Evolutionary conservation across 1,139 yeast species (phyloP), one percentile per base, ranked within the genome.

Genomic region (Diutina rugosa): DNA sequence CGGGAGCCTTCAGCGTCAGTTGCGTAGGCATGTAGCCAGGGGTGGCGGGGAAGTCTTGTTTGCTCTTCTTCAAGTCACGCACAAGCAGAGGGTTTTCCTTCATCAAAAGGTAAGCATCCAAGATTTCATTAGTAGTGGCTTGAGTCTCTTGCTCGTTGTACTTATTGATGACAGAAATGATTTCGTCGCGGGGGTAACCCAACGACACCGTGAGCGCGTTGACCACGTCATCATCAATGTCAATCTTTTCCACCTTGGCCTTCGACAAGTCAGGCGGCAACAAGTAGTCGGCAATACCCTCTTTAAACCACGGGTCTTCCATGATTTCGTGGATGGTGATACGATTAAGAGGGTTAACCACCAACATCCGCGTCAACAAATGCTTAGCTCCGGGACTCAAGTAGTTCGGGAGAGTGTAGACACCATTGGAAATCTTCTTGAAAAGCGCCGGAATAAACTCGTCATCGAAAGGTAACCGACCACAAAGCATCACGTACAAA

Each of bases 401-500:
- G 67, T 87, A 90, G 64, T 87, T 89, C 30, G 99, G 99, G 60
- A 93, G 78, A 0, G 96, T 85, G 71, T 90, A 95, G 54, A 91
- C 95, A 70, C 99, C 99, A 65, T 90, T 90, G 67, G 91, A 84
- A 66, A 93, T 95, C 68, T 93, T 91, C 69, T 91, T 91, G 77
- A 95, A 93, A 61, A 93, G 76, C 1, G 95, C 96, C 5, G 99
- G 99, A 58, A 93, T 93, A 67, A 91, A 89, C 65, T 93, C 99
- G 69, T 93, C 99, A 70, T 93, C 99, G 70, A 95, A 95, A 12
- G 99, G 99, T 62, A 95, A 79, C 66, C 98, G 79, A 46, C 99
- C 98, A 72, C 98, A 93, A 57, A 93, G 78, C 97, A 93, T 90
- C 55, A 95, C 99, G 65, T 91, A 93, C 59, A 93, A 77, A 57